Evolutionary conservation across 1,284 basidiomycete genomes (phyloP).

Genomic region (Cutaneotrichosporon spelunceum): DNA sequence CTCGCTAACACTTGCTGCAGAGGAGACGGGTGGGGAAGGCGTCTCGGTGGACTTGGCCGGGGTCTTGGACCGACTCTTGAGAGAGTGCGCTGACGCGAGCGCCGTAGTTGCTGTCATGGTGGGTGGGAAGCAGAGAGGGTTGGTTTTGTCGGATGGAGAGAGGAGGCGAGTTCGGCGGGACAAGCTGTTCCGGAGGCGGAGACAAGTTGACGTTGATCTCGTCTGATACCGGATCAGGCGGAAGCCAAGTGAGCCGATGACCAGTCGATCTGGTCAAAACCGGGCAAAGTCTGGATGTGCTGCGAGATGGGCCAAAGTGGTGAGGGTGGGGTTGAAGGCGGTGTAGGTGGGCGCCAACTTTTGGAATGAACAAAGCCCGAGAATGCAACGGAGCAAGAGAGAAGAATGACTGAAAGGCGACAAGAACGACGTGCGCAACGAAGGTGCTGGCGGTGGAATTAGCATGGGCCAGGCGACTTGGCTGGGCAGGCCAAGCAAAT

Average conservation of each 20-base stretch:
- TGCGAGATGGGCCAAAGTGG: no score
- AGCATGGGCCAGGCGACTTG: not conserved
- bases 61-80: not conserved
- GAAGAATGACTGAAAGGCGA: not conserved
- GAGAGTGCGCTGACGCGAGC: not conserved
- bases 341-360: not conserved
- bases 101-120: not conserved
- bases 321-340: no score
- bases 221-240: no score
- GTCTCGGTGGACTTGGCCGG: slow-evolving; percentile 8
- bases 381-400: not conserved
- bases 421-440: not conserved
- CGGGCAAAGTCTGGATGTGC: no score
- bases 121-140: not conserved
- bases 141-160: not conserved
- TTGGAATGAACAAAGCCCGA: not conserved
- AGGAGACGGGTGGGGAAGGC: slow-evolving; percentile 7
- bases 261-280: no score
- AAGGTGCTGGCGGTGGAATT: no score
- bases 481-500: not conserved
- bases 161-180: not conserved
- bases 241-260: no score
- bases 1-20: not conserved
- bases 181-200: no score
- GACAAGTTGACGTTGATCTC: no score